Evolutionary conservation across 2,329 filamentous ascomycete species (phyloP), one percentile per base, ranked within the genome.

Genomic region (Neobulgaria alba): DNA sequence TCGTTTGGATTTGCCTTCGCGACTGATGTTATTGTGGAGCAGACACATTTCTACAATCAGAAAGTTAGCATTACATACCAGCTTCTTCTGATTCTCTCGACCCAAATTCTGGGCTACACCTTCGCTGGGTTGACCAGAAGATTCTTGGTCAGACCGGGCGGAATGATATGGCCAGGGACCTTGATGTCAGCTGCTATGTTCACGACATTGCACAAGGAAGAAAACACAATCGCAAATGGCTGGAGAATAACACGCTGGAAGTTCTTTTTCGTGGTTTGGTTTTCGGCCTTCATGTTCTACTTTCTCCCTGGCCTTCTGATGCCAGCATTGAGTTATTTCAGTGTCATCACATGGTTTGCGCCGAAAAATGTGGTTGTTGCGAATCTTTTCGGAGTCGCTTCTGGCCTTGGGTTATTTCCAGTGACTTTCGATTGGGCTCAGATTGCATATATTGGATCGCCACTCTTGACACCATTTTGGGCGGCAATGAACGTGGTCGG

Each of bases 361-460:
- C 87, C 87, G 0, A 79, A 87, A 50, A 93, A 82, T 52, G 82
- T 92, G n/a, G 78, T 93, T 3, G 67, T 93, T 33, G 82, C 87
- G 20, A 93, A 93, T 59, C 67, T 94, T 49, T 93, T 93, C 57
- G 87, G 87, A 12, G 82, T 90, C 12, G 75, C 79, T n/a, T 90
- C 86, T 2, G 87, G 87, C 2, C 71, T 94, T 10, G 86, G 86
- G 1, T 65, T 94, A 23, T 87, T 93, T 47, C 87, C 87, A 0
- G 59, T 94, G 54, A 93, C 87, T 0, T 93, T 94, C 56, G 87
- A 94, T 64, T 94, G 87, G 87, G 84, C 85, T 1, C 87, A 94
- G 57, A 81, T 94, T 47, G 86, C 87, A 0, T 82, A 61, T 56
- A 92, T 93, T 52, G 87, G 87, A 12, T 92, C 85, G 3, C 87